Conservation (phyloP, 140 eudicot genomes). For the Flaveria floridana region DNA sequence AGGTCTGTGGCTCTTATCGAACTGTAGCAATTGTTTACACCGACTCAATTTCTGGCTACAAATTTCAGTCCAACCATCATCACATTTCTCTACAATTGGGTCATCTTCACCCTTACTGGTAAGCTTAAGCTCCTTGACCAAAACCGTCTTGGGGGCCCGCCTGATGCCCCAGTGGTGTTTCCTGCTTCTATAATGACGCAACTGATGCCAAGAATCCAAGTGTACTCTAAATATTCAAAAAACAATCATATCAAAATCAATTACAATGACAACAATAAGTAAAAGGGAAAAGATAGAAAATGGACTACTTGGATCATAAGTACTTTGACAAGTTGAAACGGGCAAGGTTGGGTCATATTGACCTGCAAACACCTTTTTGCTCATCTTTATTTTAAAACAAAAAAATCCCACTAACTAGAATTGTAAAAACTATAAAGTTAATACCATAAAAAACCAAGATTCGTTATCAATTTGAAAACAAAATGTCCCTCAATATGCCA, state of each 20-base stretch:
- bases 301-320: neutral
- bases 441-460: neutral
- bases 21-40: conserved; percentile 73
- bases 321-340: neutral
- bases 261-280: neutral
- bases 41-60: conserved; percentile 30
- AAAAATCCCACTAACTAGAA: neutral
- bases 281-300: neutral
- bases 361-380: neutral
- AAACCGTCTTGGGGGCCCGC: conserved; percentile 60
- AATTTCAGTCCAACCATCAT: conserved; percentile 43
- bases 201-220: conserved; percentile 61
- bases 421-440: neutral
- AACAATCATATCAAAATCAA: neutral
- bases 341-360: neutral
- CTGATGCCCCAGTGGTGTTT: conserved; percentile 76
- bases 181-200: conserved; percentile 42
- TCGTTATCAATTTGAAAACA: no score
- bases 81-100: conserved; percentile 42
- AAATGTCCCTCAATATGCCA: no score
- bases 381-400: no score
- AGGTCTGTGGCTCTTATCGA: conserved; percentile 86
- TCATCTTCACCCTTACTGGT: conserved; percentile 56
- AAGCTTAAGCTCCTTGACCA: conserved; percentile 75
- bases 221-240: conserved; percentile 53